Base-by-base conservation (phyloP, 257 asterid species). In the Anisodus acutangulus region DNA sequence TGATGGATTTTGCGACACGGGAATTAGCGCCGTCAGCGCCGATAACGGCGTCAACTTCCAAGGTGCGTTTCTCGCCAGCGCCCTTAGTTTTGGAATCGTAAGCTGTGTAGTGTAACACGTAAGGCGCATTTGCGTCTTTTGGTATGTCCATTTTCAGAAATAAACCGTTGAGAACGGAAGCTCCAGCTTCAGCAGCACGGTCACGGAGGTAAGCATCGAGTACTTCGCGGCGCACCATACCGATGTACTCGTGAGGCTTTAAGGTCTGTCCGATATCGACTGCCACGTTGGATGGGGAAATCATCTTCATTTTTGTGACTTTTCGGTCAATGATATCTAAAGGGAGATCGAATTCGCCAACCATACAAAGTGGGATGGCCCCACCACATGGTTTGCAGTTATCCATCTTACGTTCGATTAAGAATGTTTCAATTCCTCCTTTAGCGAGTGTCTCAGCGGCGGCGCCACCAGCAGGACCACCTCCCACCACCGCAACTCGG, bases 1-100 rank as follows among this genome's bases (percentile, higher is more conserved):
- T 70, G 71, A 95, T 95, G 71, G 93, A 88, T 15, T 95, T 95
- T 0, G 98, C 98, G 22, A 95, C 96, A 1, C 98, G 97, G 59
- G 99, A 95, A 72, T 95, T 95, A n/a, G 99, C 99, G 0, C 98
- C 99, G 85, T 95, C 97, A 22, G 98, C 99, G 7, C 99, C 98
- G 64, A 95, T 89, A 13, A 95, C 87, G 43, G 97, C 98, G 87
- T 95, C 99, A 13, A 95, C 99, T 66, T 94, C 96, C 4, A 95
- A 81, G 0, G 91, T 89, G 67, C 89, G 89, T 88, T 91, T 93
- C 91, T 90, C 98, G 0, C 97, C 97, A 66, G 95, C 84, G 59
- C 88, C 94, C 5, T 94, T 94, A 31, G 92, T 88, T 69, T 92
- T 95, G 12, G 88, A 81, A 86, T 92, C 83, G 89, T 92, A 95